Conservation (phyloP, 2,329 filamentous ascomycete species). For the Trichophyton simii region DNA sequence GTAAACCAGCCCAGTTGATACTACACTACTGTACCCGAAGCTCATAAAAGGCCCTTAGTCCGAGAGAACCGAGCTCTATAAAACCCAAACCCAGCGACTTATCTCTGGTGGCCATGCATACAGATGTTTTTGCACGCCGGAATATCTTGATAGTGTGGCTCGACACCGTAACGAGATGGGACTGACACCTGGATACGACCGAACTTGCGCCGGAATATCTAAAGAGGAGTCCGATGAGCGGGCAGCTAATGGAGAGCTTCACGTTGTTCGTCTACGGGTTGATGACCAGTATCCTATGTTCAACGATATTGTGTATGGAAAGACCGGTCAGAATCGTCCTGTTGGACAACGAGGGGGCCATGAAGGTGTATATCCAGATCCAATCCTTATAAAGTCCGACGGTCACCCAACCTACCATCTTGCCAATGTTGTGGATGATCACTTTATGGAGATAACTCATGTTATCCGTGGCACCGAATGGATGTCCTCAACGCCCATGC, state of each 20-base stretch:
- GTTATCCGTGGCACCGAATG: conserved; percentile 89
- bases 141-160: conserved; percentile 56
- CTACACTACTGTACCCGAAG: conserved; percentile 6
- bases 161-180: conserved; percentile 48
- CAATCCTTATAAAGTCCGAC: conserved; percentile 81
- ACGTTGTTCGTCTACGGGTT: conserved; percentile 65
- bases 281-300: conserved; percentile 52
- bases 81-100: conserved; percentile 55
- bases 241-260: conserved; percentile 54
- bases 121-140: conserved; percentile 76
- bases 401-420: conserved; percentile 93
- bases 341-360: conserved; percentile 28
- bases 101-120: conserved; percentile 65
- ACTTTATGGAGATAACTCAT: conserved; percentile 89
- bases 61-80: conserved; percentile 62
- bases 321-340: conserved; percentile 37
- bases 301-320: conserved; percentile 68
- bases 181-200: conserved; percentile 51
- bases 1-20: conserved; percentile 32
- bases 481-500: conserved; percentile 84
- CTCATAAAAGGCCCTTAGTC: conserved; percentile 43
- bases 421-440: conserved; percentile 92
- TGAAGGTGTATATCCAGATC: conserved; percentile 54
- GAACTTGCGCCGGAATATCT: conserved; percentile 59
- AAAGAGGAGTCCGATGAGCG: conserved; percentile 56